Conservation (phyloP, 371 early-diverging fungal species). For the Mortierella sp. region DNA sequence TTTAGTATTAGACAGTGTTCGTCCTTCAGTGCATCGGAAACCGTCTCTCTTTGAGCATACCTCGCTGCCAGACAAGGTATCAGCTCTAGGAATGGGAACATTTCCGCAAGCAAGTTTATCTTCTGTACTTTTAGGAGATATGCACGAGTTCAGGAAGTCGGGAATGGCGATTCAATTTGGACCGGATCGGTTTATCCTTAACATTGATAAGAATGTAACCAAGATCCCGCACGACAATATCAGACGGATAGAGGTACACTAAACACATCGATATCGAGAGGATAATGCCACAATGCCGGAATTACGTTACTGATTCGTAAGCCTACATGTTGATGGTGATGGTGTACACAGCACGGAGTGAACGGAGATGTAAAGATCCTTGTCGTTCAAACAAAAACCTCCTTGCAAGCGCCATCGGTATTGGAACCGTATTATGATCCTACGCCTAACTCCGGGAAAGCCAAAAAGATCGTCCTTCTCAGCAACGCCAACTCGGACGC, state of each 20-base stretch:
- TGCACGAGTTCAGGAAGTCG: conserved; percentile 13
- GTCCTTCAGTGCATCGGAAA: neutral
- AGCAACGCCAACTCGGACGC: neutral
- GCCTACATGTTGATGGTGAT: too few species aligned
- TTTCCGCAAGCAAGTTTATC: conserved; percentile 32
- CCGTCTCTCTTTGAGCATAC: neutral
- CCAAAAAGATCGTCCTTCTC: conserved; percentile 12
- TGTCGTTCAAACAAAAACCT: conserved; percentile 11
- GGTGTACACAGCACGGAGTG: conserved; percentile 12
- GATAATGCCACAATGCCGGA: too few species aligned
- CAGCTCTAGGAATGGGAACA: conserved; percentile 24
- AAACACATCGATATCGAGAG: too few species aligned
- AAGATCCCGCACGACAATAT: conserved; percentile 21
- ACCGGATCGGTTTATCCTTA: conserved; percentile 30
- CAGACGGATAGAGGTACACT: conserved; percentile 27
- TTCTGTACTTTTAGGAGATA: conserved; percentile 11
- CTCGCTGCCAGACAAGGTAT: conserved; percentile 6
- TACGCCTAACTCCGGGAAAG: conserved; percentile 9
- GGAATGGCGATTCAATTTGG: conserved; percentile 41
- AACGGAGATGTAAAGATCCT: conserved; percentile 12
- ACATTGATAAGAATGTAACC: conserved; percentile 21
- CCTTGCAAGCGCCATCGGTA: conserved; percentile 6
- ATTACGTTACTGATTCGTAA: neutral
- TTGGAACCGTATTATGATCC: conserved; percentile 32
- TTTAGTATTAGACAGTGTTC: neutral